Conservation (phyloP, 2,329 filamentous ascomycete genomes). For the Exophiala alcalophila region DNA sequence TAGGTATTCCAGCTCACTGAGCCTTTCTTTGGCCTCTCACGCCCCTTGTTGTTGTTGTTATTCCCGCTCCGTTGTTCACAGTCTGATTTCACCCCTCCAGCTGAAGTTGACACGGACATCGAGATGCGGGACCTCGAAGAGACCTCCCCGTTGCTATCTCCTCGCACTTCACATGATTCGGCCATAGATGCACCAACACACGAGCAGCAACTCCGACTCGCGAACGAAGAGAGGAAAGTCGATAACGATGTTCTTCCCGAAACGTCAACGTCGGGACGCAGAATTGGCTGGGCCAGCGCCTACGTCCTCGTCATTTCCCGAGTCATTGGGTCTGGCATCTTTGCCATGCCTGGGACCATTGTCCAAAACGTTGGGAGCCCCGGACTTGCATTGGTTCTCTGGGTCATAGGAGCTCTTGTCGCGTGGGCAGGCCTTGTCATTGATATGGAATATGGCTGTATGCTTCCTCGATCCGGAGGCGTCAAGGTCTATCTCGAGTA, state of each 20-base stretch:
- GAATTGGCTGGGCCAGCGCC: slow-evolving; percentile 60
- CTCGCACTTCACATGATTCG: slow-evolving; percentile 7
- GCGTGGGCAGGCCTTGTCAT: slow-evolving; percentile 61
- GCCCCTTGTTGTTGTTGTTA: too few species aligned
- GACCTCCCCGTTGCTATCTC: slow-evolving; percentile 24
- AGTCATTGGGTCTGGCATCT: slow-evolving; percentile 69
- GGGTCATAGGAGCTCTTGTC: slow-evolving; percentile 61
- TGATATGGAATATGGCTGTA: slow-evolving; percentile 65
- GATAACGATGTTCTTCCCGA: slow-evolving; percentile 61
- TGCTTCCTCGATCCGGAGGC: slow-evolving; percentile 67
- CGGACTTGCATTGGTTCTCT: slow-evolving; percentile 60
- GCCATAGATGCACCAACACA: not conserved
- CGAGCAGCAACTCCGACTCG: not conserved
- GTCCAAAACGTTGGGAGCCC: slow-evolving; percentile 64
- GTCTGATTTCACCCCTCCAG: too few species aligned
- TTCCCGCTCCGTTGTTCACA: too few species aligned
- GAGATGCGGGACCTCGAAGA: slow-evolving; percentile 20
- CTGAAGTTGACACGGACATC: too few species aligned
- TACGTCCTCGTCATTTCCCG: slow-evolving; percentile 67
- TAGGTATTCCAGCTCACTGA: too few species aligned
- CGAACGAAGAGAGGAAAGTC: slow-evolving; percentile 54
- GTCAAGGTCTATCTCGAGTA: slow-evolving; percentile 71
- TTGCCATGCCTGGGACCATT: slow-evolving; percentile 67
- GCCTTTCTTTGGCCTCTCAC: too few species aligned
- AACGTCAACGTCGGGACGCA: slow-evolving; percentile 57